Percentiles rank a stretch among this genome's conserved stretches.
These are phyloP conservation scores for Leishmania amazonensis DNA, from an alignment of 208 protist species.

Conservation along the genomic window DNA sequence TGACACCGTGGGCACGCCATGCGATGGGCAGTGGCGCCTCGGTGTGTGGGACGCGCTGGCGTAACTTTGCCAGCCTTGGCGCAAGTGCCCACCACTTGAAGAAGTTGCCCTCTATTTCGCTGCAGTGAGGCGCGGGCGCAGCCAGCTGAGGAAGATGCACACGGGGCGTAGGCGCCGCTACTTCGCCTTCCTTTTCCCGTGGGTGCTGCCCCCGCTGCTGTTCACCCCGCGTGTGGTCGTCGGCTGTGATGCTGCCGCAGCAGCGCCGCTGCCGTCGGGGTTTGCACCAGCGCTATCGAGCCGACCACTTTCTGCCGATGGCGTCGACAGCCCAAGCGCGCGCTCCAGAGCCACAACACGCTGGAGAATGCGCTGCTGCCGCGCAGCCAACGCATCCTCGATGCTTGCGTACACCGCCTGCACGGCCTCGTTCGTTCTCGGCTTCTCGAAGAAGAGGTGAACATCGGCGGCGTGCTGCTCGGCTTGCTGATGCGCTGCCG, in stretches of 20 bases:
- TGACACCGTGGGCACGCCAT: background rate
- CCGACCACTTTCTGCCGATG: background rate
- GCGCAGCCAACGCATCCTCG: constrained; percentile 47
- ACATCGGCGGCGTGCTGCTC: constrained; percentile 64
- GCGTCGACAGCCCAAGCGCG: constrained; percentile 40
- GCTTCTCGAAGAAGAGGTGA: constrained; percentile 65
- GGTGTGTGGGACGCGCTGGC: background rate
- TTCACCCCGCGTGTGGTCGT: background rate
- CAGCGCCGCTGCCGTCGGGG: background rate
- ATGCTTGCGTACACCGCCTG: constrained; percentile 71
- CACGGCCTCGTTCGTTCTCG: constrained; percentile 52
- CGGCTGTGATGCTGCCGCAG: background rate
- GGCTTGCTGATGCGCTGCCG: constrained; percentile 35
- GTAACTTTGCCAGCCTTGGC: background rate
- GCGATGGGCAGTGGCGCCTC: background rate
- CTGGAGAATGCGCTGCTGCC: constrained; percentile 72
- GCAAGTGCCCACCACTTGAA: background rate
- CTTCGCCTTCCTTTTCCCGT: constrained; percentile 8
- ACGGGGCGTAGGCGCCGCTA: background rate
- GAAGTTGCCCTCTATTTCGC: background rate
- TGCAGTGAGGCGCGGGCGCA: background rate
- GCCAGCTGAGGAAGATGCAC: background rate
- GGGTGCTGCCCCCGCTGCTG: background rate
- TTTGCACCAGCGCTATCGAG: background rate
- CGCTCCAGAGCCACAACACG: constrained; percentile 73